These are phyloP conservation scores for Xylariaceae sp. DNA, from an alignment of 2,329 filamentous ascomycete species.

Conservation along the genomic window DNA sequence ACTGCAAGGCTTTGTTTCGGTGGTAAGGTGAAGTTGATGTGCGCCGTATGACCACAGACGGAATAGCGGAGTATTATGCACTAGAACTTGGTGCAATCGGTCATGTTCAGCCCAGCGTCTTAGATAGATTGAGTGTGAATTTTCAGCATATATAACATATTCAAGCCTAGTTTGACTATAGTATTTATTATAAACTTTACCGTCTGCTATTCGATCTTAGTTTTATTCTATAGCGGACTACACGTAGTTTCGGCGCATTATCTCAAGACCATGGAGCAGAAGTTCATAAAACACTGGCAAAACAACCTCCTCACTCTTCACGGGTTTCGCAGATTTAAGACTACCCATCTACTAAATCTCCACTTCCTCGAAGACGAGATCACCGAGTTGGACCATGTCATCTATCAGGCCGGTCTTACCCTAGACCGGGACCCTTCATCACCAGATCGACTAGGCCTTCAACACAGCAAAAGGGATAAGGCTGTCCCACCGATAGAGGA, in stretches of 20 bases:
- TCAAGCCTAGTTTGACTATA: neutral
- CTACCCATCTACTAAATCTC: neutral
- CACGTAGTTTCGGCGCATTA: no score
- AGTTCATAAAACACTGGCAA: neutral
- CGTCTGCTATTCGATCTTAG: neutral
- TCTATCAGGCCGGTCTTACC: no score
- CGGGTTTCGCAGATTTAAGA: neutral
- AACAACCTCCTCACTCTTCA: neutral
- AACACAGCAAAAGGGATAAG: no score
- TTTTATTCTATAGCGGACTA: no score
- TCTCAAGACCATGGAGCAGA: neutral
- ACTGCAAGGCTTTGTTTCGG: neutral
- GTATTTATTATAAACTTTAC: neutral
- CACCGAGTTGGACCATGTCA: no score
- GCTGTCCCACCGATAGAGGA: no score
- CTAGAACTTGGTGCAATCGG: no score
- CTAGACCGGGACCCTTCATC: no score
- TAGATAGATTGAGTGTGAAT: neutral
- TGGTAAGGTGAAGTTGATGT: neutral
- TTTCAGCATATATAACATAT: neutral
- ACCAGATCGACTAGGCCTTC: no score
- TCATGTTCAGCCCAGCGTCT: neutral
- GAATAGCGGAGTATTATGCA: no score
- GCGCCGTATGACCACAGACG: neutral
- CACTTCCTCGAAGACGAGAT: no score